Evolutionary conservation across 208 protist species (phyloP).

Genomic region (Wallacemonas sp.): DNA sequence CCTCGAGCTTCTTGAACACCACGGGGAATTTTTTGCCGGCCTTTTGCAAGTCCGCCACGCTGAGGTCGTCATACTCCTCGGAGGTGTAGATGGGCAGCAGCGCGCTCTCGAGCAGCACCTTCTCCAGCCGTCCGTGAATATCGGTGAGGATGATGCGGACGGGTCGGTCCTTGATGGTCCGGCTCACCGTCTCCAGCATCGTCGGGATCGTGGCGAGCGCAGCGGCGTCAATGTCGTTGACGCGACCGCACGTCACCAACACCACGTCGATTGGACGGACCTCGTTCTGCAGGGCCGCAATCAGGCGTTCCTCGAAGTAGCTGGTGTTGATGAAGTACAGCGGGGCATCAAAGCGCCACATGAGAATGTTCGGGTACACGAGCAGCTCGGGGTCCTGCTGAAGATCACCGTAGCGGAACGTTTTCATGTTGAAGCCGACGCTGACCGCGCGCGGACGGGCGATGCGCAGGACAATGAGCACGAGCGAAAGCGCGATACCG

Average conservation of each 20-base stretch:
- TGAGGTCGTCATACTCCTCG: constrained; percentile 48
- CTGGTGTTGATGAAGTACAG: constrained; percentile 56
- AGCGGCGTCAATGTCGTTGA: constrained; percentile 59
- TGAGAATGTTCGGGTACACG: constrained; percentile 61
- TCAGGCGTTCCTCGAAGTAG: constrained; percentile 53
- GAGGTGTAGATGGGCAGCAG: constrained; percentile 49
- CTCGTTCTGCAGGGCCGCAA: constrained; percentile 34
- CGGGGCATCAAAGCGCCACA: constrained; percentile 67
- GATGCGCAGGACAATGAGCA: constrained; percentile 61
- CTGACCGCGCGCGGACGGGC: constrained; percentile 50
- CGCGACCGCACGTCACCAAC: constrained; percentile 48
- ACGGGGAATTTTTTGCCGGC: constrained; percentile 45
- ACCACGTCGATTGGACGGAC: constrained; percentile 56
- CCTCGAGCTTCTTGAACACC: constrained; percentile 47
- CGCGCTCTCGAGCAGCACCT: constrained; percentile 41
- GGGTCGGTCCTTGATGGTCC: constrained; percentile 23
- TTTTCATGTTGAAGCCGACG: constrained; percentile 59
- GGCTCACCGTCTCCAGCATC: constrained; percentile 31
- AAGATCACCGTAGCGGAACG: constrained; percentile 50
- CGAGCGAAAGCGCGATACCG: constrained; percentile 51
- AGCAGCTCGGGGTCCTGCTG: constrained; percentile 59
- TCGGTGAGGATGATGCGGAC: constrained; percentile 50
- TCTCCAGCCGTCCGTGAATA: constrained; percentile 53
- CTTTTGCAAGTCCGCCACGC: constrained; percentile 31
- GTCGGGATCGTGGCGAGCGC: constrained; percentile 33